phyloP scores from a whole-genome alignment of 2,329 filamentous ascomycete species.

The Pseudogymnoascus sp. region DNA sequence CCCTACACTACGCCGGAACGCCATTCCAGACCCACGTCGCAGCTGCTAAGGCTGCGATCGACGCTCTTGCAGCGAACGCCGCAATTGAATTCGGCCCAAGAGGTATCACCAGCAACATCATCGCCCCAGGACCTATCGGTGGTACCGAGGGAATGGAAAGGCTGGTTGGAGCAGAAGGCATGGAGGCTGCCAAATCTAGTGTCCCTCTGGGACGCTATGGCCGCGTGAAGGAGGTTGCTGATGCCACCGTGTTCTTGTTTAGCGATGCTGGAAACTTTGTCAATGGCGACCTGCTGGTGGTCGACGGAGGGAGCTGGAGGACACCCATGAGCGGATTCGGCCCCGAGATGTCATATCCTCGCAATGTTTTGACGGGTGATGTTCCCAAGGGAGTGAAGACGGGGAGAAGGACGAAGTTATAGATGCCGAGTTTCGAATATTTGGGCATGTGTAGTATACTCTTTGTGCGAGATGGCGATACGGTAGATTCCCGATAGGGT shows the following conservation, averaged over 20 bases:
- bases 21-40: constrained; percentile 84
- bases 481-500: neutral
- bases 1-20: constrained; percentile 81
- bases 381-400: constrained; percentile 5
- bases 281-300: constrained; percentile 73
- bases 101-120: constrained; percentile 79
- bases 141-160: constrained; percentile 75
- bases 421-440: neutral
- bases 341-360: neutral
- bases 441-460: neutral
- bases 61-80: constrained; percentile 71
- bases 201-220: constrained; percentile 74
- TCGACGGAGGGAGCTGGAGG: constrained; percentile 43
- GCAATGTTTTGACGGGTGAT: constrained; percentile 1
- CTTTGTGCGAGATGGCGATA: neutral
- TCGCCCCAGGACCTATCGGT: constrained; percentile 78
- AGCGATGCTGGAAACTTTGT: constrained; percentile 79
- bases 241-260: constrained; percentile 85
- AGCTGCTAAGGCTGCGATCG: constrained; percentile 84
- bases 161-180: constrained; percentile 29
- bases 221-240: constrained; percentile 77
- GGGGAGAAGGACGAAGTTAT: constrained; percentile 2
- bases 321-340: neutral
- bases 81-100: constrained; percentile 84
- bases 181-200: constrained; percentile 24